These are phyloP conservation scores for Sinapis alba DNA, from an alignment of 441 rosid genomes.

Conservation along the genomic window DNA sequence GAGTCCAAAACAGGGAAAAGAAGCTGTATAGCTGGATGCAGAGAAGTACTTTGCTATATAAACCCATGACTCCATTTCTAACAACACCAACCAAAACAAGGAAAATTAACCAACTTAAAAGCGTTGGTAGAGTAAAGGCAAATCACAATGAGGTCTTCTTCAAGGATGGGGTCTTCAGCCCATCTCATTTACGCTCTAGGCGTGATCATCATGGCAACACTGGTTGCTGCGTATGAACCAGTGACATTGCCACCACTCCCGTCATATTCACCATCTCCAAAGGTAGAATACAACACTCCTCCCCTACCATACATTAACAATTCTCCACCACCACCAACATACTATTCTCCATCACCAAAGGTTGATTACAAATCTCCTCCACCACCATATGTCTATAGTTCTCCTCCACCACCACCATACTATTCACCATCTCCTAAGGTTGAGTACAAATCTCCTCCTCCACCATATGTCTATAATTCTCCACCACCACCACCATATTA, in stretches of 20 bases:
- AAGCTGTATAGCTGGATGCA: background rate
- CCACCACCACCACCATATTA: background rate
- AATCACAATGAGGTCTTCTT: background rate
- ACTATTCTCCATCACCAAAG: background rate
- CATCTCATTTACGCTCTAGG: background rate
- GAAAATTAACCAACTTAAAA: background rate
- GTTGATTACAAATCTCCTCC: background rate
- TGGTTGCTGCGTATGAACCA: conserved; percentile 5
- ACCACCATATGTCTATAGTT: background rate
- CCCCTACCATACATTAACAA: background rate
- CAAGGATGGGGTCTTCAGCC: background rate
- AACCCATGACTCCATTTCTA: background rate
- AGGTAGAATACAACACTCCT: background rate
- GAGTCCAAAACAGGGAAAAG: background rate
- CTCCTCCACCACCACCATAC: background rate
- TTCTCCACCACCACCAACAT: background rate
- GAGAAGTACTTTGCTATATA: background rate
- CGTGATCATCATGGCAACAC: background rate
- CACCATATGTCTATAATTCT: background rate
- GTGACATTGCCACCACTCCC: background rate
- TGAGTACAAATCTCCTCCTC: background rate
- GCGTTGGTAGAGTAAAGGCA: background rate
- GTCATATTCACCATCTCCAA: background rate
- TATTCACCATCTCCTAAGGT: background rate
- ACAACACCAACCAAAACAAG: background rate